These are phyloP conservation scores for Fusarium acutatum DNA, from an alignment of 2,329 filamentous ascomycete genomes.

Conservation along the genomic window DNA sequence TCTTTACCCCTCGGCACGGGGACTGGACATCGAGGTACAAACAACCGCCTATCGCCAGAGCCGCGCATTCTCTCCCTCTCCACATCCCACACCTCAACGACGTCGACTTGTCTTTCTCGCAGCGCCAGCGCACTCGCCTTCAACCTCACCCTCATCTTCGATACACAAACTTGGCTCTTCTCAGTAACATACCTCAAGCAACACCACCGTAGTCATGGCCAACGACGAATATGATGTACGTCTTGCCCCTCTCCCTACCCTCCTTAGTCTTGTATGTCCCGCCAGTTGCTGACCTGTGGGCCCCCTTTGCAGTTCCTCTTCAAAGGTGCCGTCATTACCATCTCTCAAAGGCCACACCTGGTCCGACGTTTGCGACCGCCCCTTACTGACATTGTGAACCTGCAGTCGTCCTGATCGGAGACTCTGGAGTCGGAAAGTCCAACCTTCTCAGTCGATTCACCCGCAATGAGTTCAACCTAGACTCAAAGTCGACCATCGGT, in stretches of 20 bases:
- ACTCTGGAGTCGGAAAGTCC: conserved; percentile 99
- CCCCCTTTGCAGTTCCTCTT: conserved; percentile 83
- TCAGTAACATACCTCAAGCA: conserved; percentile 24
- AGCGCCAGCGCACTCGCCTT: conserved; percentile 36
- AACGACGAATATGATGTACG: conserved; percentile 99
- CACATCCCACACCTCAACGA: conserved; percentile 45
- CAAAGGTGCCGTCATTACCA: conserved; percentile 75
- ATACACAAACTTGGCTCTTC: conserved; percentile 18
- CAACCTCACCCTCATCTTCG: conserved; percentile 25
- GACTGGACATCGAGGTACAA: conserved; percentile 30
- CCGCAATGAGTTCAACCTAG: conserved; percentile 99
- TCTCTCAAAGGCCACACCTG: conserved; percentile 23
- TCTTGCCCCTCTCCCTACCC: conserved; percentile 30
- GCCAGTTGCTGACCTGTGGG: conserved; percentile 46
- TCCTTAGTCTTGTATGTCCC: conserved; percentile 29
- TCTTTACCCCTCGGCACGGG: conserved; percentile 42
- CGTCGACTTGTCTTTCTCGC: conserved; percentile 38
- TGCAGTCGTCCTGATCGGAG: conserved; percentile 96
- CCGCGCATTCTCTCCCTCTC: conserved; percentile 46
- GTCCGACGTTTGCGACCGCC: conserved; percentile 19
- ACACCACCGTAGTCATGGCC: conserved; percentile 74
- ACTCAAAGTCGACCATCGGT: conserved; percentile 99
- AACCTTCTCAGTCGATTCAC: conserved; percentile 99
- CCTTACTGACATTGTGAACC: conserved; percentile 44
- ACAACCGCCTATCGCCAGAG: conserved; percentile 45